These are phyloP conservation scores for Leccinum fuscescens DNA, from an alignment of 1,284 basidiomycete species.

Conservation along the genomic window DNA sequence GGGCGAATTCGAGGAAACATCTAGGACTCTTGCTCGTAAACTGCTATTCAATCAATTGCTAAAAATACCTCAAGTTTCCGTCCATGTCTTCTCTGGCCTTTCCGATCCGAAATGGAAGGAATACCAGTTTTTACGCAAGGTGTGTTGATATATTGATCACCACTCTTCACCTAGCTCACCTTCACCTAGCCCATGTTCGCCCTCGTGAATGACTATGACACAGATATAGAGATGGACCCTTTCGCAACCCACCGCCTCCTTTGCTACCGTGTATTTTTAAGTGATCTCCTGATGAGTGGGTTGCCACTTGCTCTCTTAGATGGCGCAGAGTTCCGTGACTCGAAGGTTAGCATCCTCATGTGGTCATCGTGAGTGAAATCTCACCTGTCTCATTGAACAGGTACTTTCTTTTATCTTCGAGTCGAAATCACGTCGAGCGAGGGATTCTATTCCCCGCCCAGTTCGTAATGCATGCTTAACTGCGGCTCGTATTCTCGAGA, in stretches of 20 bases:
- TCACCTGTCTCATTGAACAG: conserved; percentile 28
- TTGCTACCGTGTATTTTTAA: conserved; percentile 49
- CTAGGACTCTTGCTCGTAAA: conserved; percentile 50
- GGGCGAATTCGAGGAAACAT: conserved; percentile 38
- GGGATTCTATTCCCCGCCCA: conserved; percentile 3
- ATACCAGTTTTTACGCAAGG: conserved; percentile 44
- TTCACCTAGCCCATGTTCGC: conserved; percentile 62
- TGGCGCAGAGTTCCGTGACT: conserved; percentile 56
- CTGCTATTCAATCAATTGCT: conserved; percentile 52
- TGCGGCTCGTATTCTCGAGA: conserved; percentile 11
- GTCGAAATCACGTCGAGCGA: conserved; percentile 27
- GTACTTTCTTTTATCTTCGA: conserved; percentile 48
- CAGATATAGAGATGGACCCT: conserved; percentile 16
- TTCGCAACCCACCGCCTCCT: conserved; percentile 38
- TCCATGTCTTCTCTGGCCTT: conserved; percentile 46
- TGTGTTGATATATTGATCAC: conserved; percentile 15
- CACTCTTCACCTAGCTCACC: conserved; percentile 2
- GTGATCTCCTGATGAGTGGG: conserved; percentile 44
- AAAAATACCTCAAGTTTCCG: conserved; percentile 36
- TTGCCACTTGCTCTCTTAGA: conserved; percentile 52
- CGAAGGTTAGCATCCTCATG: conserved; percentile 45
- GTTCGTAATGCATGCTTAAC: conserved; percentile 8
- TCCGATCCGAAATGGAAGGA: conserved; percentile 48
- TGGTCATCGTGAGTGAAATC: neutral
- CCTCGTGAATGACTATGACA: conserved; percentile 54